A percentile compares a stretch with the other conserved stretches of the same genome.
Evolutionary conservation across 2,329 filamentous ascomycete species (phyloP).

Genomic region (Trichoderma cornu-damae): DNA sequence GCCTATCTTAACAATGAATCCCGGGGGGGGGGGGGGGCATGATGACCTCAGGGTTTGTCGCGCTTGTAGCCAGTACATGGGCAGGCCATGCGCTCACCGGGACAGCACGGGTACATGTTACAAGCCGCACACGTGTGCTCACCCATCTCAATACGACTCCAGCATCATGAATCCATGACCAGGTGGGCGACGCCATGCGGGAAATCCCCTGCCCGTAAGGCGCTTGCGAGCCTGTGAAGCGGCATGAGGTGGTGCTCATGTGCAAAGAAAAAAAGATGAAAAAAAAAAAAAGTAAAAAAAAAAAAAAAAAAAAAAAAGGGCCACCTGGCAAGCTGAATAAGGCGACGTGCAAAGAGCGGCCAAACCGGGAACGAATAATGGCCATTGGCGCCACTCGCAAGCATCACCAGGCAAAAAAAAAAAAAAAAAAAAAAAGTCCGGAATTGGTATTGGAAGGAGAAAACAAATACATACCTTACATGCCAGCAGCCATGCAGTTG

Average conservation of each 20-base stretch:
- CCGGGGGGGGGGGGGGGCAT: no score
- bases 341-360: background rate
- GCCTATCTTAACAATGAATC: slow-evolving; percentile 10
- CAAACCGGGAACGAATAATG: no score
- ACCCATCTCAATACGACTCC: background rate
- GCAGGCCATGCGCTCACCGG: background rate
- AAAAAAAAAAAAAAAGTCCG: background rate
- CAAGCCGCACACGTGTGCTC: background rate
- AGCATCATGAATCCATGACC: background rate
- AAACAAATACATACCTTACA: no score
- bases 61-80: background rate
- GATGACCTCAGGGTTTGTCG: slow-evolving; percentile 9
- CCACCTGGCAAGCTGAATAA: background rate
- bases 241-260: background rate
- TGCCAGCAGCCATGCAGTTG: no score
- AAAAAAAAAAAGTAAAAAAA: no score
- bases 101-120: background rate
- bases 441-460: no score
- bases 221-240: background rate
- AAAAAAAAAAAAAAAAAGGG: no score
- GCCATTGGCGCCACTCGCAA: no score
- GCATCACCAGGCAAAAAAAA: no score
- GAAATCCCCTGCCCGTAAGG: background rate
- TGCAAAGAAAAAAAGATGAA: no score
- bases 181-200: background rate